Base-by-base conservation (phyloP, 768 basidiomycete genomes). In the Suillus plorans region DNA sequence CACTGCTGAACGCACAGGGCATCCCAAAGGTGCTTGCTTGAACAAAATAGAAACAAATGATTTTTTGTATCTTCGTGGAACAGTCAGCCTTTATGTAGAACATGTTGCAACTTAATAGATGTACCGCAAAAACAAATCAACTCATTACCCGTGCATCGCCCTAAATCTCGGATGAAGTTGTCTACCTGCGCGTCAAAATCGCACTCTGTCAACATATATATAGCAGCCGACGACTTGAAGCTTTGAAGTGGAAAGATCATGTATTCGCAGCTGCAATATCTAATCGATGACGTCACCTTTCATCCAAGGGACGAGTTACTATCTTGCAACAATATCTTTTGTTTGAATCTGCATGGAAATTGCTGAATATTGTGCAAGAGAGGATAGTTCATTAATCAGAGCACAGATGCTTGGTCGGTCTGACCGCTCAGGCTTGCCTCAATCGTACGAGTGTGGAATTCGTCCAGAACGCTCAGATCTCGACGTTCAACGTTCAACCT, bases 1-100 rank as follows among this genome's bases (percentile, higher is more conserved):
- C 86, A 28, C 73, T 99, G 68, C 77, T 99, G 67, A 85, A 82
- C 2, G 70, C 70, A 0, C 81, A 89, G 62, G 97, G 97, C 4
- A 69, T 91, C 53, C 95, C 96, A 1, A 87, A 83, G 69, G 76
- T 76, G 20, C 64, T 85, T 56, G 79, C 77, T n/a, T 83, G 64
- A 67, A 25, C 4, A 42, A 20, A 8, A 28, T 4, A 22, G 12
- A 3, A 5, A 18, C 56, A 20, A 10, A 31, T 18, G 16, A 41
- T 28, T 9, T 41, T 58, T 39, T 58, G 57, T 59, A 59, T 31
- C 25, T 59, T 59, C 31, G 58, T 50, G 25, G 25, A 50, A 28
- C 1, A 42, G 16, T 25, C 22, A 22, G 47, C 49, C 44, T 45
- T 45, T 9, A n/a, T 36, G n/a, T 20, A 37, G 36, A 57, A 37